Base-by-base conservation (phyloP, 1,284 basidiomycete species). In the Dichomitus squalens region DNA sequence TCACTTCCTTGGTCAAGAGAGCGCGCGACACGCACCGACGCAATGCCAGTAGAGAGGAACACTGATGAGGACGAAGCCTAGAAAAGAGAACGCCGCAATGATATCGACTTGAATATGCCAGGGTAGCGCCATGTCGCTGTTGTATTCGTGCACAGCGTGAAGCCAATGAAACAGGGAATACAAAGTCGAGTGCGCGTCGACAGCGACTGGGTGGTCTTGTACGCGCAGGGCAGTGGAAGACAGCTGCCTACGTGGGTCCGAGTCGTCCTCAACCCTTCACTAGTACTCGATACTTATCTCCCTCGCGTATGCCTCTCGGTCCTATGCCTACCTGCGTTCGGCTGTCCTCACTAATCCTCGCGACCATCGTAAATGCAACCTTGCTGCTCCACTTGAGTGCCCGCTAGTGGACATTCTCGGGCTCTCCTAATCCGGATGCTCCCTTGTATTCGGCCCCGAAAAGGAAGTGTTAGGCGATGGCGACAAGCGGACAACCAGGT, bases 41-140 rank as follows among this genome's bases (percentile, higher is more conserved):
- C 82, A 71, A 66, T 88, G 87, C 81, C 84, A 85, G n/a, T 81
- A 79, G 3, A 85, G 67, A 0, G 85, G 83, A 35, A 87, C 75
- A 25, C 49, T 50, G 21, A 62, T 40, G 21, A 62, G 49, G 38
- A 62, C n/a, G 50, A 53, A 52, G 11, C 52, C 57, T 18, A 62
- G 52, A 29, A 59, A 53, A 25, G 60, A 54, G 46, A 48, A 48
- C 6, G 46, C 46, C 2, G 46, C 46, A 20, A 21, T 23, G n/a
- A 48, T 23, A n/a, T 48, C 46, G 31, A 48, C 31, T 23, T 33
- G 33, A 23, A 8, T 35, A 21, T 33, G 18, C 31, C n/a, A 48
- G 31, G 46, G 11, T 27, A 33, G 29, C 46, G 20, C 21, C 46
- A 48, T 48, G 18, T 8, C 20, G 46, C 7, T 7, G 25, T 44